Evolutionary conservation across 768 basidiomycete species (phyloP), one percentile per base, ranked within the genome.

Genomic region (Paxillus ammoniavirescens): DNA sequence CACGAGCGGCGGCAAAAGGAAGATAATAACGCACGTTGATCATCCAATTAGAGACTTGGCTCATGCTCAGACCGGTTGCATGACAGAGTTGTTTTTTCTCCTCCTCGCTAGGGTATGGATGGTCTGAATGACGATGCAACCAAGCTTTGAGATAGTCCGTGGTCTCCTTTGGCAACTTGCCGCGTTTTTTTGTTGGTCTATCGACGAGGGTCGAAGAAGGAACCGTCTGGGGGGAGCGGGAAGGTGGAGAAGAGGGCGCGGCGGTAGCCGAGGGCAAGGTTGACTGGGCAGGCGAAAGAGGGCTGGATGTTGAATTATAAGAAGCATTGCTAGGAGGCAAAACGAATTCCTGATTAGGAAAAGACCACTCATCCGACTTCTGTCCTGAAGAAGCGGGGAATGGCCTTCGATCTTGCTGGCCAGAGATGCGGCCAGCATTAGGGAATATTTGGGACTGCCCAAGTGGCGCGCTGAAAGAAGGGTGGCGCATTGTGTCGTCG

Each of bases 21-120:
- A 8, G 76, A 72, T 53, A 41, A 78, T 48, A 10, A 73, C 82
- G 48, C 50, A 82, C 91, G 62, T 93, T 93, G 65, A 93, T 93
- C 91, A 93, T 93, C 91, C 91, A 93, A 68, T 93, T 93, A 49
- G 89, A 91, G 0, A 93, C 89, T 70, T 93, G 91, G 71, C 80
- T 83, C 89, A 93, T 93, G 73, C 85, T 89, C 58, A 93, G 73
- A 23, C 89, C 89, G 1, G 91, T 93, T 38, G 88, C 87, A 61
- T 87, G 82, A 70, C 91, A 93, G 59, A 93, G 73, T 66, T 89
- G 87, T 65, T 92, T 92, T 74, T 93, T 93, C 77, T 93, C 91
- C 57, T 92, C 89, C 68, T 93, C 91, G 61, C 83, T 86, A 31
- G 91, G 91, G 68, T 93, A 93, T 23, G 91, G 91, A 62, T 93